Evolutionary conservation across 352 stramenopile species (phyloP).

Genomic region (Phytopythium chamaehyphon): DNA sequence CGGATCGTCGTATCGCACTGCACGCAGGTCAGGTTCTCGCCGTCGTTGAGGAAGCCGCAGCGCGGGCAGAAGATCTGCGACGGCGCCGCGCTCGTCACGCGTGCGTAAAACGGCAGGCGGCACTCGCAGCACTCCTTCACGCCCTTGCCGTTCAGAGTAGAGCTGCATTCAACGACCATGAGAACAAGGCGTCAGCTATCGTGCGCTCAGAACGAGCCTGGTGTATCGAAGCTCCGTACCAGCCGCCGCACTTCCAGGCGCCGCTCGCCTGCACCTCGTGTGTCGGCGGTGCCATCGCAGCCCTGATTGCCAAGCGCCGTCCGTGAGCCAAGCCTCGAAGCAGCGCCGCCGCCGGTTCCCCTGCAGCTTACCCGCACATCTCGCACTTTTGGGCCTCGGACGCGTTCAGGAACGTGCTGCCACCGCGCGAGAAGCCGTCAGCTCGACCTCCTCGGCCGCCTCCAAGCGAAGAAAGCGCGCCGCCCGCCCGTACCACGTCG

Average conservation of each 20-base stretch:
- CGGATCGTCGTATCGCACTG: constrained; percentile 73
- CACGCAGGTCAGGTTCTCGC: constrained; percentile 57
- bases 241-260: constrained; percentile 68
- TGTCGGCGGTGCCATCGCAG: constrained; percentile 53
- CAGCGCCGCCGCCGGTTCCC: no score
- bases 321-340: not conserved
- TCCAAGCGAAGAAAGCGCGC: no score
- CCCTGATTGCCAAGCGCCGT: constrained; percentile 16
- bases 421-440: not conserved
- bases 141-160: constrained; percentile 53
- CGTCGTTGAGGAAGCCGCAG: constrained; percentile 75
- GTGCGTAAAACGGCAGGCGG: constrained; percentile 53
- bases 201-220: not conserved
- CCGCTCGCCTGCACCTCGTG: constrained; percentile 69
- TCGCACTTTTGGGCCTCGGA: constrained; percentile 45
- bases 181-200: not conserved
- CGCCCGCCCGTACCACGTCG: constrained; percentile 30
- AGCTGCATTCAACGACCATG: constrained; percentile 15
- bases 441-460: not conserved
- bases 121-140: constrained; percentile 60
- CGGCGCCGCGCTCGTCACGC: constrained; percentile 59
- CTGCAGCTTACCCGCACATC: constrained; percentile 61
- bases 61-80: constrained; percentile 75
- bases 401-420: constrained; percentile 69
- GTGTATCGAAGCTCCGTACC: constrained; percentile 23